Base-by-base conservation (phyloP, 495 filamentous ascomycete species). In the Acidiella bohemica region DNA sequence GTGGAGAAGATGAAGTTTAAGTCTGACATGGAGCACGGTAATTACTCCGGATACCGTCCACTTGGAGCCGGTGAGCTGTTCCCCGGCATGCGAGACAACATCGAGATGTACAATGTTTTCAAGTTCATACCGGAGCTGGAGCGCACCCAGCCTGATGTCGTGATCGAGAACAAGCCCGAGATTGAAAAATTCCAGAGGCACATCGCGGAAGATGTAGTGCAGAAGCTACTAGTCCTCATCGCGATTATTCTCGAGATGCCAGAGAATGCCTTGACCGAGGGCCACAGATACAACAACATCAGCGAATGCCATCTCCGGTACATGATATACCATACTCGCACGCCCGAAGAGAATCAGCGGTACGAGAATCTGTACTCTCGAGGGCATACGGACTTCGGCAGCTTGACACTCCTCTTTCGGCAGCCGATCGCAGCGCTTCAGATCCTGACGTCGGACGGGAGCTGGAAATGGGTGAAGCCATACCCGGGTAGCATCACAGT, bases 341-440 rank as follows among this genome's bases (percentile, higher is more conserved):
- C 53, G 0, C 48, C 58, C 0, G 67, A 68, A 35, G 67, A 70
- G 32, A 61, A 70, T 28, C 59, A 55, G 12, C 60, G 59, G 23
- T 50, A 51, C 17, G 54, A 56, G 3, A 59, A 63, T 21, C 53
- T 67, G 17, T 71, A 63, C 53, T 53, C 55, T 0, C 60, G 60
- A 22, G 69, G 67, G 0, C 70, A 74, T 46, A 70, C 67, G 1
- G 72, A 75, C 44, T 67, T 70, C 34, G 67, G 66, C 21, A 66
- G 58, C 17, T 37, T 74, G 6, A 74, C 70, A 0, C 51, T 76
- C 13, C 55, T 73, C 0, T 74, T 71, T 58, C 60, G 67, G 23
- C 71, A 75, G 39, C 68, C 70, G 4, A 57, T 74, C 21, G 72
- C 70, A 2, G 72, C 63, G 6, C 48, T 76, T 28, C 70, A 76